Percentiles rank a stretch among this genome's conserved stretches.
Evolutionary conservation across 1,284 basidiomycete species (phyloP).

Genomic region (Cystobasidiaceae sp.): DNA sequence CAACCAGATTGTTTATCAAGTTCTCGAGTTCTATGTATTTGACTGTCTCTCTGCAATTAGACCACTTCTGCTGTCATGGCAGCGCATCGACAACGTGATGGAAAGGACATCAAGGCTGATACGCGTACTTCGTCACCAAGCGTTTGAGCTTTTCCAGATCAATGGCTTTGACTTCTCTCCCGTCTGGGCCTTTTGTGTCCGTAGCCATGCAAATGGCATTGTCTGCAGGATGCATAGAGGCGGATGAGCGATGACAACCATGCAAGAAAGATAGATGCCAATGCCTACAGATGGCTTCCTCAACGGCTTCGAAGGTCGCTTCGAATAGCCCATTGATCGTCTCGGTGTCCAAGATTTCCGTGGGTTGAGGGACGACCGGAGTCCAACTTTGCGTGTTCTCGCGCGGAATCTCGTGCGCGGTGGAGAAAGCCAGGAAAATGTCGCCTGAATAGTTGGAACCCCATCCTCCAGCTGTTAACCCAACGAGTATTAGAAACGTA

Average conservation of each 20-base stretch:
- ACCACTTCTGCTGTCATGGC: too few relatives aligned
- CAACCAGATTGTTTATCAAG: too few relatives aligned
- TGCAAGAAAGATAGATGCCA: not conserved
- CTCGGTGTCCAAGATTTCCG: conserved; percentile 33
- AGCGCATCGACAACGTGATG: too few relatives aligned
- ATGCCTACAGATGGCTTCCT: conserved; percentile 36
- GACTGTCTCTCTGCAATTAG: too few relatives aligned
- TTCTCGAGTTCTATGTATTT: too few relatives aligned
- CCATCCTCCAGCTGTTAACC: conserved; percentile 15
- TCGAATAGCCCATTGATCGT: conserved; percentile 36
- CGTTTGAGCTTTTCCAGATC: conserved; percentile 21
- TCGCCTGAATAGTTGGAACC: conserved; percentile 37
- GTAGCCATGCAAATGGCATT: conserved; percentile 30
- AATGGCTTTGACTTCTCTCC: conserved; percentile 27
- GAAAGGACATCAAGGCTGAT: too few relatives aligned
- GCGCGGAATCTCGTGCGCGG: conserved; percentile 27
- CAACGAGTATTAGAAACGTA: not conserved
- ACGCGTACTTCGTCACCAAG: conserved; percentile 17
- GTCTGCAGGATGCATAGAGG: conserved; percentile 1
- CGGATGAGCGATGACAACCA: not conserved
- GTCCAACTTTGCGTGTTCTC: conserved; percentile 29
- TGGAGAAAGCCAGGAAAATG: conserved; percentile 39
- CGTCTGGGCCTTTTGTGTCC: conserved; percentile 20
- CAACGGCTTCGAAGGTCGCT: conserved; percentile 35
- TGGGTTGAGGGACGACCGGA: conserved; percentile 20